Evolutionary conservation across 805 yeast species (phyloP), one percentile per base, ranked within the genome.

Genomic region (Soucietia sequanensis): DNA sequence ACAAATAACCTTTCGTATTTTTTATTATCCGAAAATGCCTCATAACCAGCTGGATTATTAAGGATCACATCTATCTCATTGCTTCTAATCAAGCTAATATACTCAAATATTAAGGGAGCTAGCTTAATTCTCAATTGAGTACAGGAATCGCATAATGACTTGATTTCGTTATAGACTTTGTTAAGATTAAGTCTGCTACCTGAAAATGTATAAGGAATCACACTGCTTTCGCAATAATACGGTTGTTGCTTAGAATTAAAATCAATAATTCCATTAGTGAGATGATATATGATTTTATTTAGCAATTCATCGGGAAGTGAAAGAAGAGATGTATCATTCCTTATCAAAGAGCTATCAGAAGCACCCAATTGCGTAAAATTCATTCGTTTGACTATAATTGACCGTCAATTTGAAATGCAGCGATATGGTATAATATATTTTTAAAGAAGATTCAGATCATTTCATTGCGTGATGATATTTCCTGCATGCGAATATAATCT

Each of bases 61-160:
- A 60, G 35, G 6, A 57, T 34, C 3, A 55, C 49, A 40, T 61
- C 67, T 2, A 53, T 37, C 33, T 53, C 57, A 34, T 56, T 58
- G 15, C 35, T 26, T 16, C 67, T 34, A 5, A 59, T 44, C 27
- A 61, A 38, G 34, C 66, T 61, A 5, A 52, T 12, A 12, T 41
- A 39, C 6, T 30, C 30, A 33, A 56, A 60, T 13, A 59, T 14
- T 2, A 33, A 16, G 6, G 47, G 48, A 0, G 56, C 60, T 10
- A 56, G 31, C 11, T 43, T 33, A 10, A 24, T 28, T 12, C 66
- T 43, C 3, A 61, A 38, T 6, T 34, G 34, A 8, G 31, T 34
- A 31, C 65, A 59, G 10, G 64, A 56, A 7, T 50, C 39, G 3
- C 58, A 46, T 11, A 60, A 41, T 2, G 46, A 33, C 9, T 56